These are phyloP conservation scores for Ceratocystis lukuohia DNA, from an alignment of 2,329 filamentous ascomycete genomes.

Conservation along the genomic window DNA sequence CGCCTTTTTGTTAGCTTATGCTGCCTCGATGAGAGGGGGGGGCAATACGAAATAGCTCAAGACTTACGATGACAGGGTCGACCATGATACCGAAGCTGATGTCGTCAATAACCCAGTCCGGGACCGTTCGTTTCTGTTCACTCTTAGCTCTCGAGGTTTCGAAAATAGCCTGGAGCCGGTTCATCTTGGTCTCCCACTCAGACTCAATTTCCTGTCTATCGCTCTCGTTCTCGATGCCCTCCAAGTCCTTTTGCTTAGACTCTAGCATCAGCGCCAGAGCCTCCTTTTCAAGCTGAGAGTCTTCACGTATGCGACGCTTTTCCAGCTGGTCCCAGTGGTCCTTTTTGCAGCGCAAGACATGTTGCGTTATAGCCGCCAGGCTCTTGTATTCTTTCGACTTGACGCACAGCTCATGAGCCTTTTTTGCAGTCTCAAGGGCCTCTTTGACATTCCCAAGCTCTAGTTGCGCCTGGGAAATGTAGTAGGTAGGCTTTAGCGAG, in stretches of 20 bases:
- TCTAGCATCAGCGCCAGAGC: constrained; percentile 41
- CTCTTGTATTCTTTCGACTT: constrained; percentile 46
- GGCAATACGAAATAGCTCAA: not conserved
- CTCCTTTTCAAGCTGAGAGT: constrained; percentile 46
- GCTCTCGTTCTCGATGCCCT: constrained; percentile 33
- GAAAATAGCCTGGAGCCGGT: constrained; percentile 35
- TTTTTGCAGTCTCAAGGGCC: constrained; percentile 54
- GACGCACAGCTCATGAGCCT: constrained; percentile 60
- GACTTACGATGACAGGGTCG: constrained; percentile 48
- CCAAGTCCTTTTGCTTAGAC: constrained; percentile 25
- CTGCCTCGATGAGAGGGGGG: not conserved
- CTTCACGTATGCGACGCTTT: constrained; percentile 41
- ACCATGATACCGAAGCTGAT: constrained; percentile 63
- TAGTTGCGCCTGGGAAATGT: constrained; percentile 74
- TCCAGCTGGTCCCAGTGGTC: constrained; percentile 72
- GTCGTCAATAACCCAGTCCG: constrained; percentile 64
- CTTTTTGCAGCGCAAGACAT: constrained; percentile 72
- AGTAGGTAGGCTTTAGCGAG: constrained; percentile 72
- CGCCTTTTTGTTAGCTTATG: constrained; percentile 19
- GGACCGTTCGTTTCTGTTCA: constrained; percentile 45
- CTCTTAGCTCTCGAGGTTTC: constrained; percentile 35
- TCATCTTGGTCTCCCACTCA: constrained; percentile 37
- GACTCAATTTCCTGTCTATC: constrained; percentile 36
- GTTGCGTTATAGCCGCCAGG: constrained; percentile 54
- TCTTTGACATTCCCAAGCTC: constrained; percentile 42